Percentiles rank a stretch among this genome's conserved stretches.
These are phyloP conservation scores for Synchytrium microbalum DNA, from an alignment of 371 early-diverging fungal species.

Conservation along the genomic window DNA sequence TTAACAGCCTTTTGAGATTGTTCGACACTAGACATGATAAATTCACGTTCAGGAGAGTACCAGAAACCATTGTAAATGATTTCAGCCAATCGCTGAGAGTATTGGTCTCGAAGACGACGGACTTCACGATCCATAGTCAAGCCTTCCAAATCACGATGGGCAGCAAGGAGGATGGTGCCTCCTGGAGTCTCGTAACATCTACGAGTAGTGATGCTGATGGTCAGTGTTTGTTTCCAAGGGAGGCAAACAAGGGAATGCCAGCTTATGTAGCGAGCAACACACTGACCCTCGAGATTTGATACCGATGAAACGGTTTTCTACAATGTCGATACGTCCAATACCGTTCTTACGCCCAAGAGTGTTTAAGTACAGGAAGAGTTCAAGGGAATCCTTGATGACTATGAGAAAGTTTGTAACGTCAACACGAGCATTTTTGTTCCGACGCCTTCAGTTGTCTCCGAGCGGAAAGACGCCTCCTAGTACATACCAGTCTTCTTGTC, in stretches of 20 bases:
- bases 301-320: constrained; percentile 96
- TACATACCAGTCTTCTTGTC: constrained; percentile 51
- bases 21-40: constrained; percentile 69
- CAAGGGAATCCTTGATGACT: constrained; percentile 49
- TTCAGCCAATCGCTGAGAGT: constrained; percentile 41
- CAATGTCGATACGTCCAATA: constrained; percentile 95
- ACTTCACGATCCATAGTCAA: constrained; percentile 90
- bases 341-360: constrained; percentile 92
- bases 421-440: constrained; percentile 72
- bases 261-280: constrained; percentile 1
- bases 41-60: constrained; percentile 92
- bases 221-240: not conserved
- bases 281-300: constrained; percentile 87
- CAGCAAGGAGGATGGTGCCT: constrained; percentile 88
- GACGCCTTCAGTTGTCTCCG: constrained; percentile 54
- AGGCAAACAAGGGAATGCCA: not conserved
- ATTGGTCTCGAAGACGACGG: constrained; percentile 79
- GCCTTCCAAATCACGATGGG: constrained; percentile 94
- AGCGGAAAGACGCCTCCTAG: not conserved
- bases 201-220: not conserved
- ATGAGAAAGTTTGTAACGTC: constrained; percentile 77
- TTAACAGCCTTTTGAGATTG: constrained; percentile 78
- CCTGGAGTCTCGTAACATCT: constrained; percentile 96
- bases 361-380: constrained; percentile 89
- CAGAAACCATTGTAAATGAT: constrained; percentile 90